phyloP scores from a whole-genome alignment of 345 rosid species.

The Hirschfeldia incana region DNA sequence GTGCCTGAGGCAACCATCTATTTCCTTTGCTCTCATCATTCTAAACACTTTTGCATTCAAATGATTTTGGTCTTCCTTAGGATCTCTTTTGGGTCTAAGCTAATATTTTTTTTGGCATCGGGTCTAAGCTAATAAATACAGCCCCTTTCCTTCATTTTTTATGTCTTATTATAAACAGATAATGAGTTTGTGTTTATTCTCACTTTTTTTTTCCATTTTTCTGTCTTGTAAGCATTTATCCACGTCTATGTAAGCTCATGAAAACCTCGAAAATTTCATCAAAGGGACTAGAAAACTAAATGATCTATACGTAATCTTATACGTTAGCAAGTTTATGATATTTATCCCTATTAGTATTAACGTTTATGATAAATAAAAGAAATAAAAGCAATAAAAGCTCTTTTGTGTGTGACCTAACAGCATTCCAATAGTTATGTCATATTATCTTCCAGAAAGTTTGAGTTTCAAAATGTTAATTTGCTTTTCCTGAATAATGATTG shows the following conservation, averaged over 20 bases:
- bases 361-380: slow-evolving; percentile 7
- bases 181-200: slow-evolving; percentile 31
- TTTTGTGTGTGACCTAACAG: slow-evolving; percentile 10
- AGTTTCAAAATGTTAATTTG: slow-evolving; percentile 8
- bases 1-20: slow-evolving; percentile 38
- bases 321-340: background rate
- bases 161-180: background rate
- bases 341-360: background rate
- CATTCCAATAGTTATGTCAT: background rate
- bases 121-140: slow-evolving; percentile 40
- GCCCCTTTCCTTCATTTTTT: slow-evolving; percentile 15
- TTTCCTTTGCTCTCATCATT: slow-evolving; percentile 39
- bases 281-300: background rate
- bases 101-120: slow-evolving; percentile 3
- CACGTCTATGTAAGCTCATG: slow-evolving; percentile 12
- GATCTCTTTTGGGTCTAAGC: slow-evolving; percentile 40
- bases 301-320: slow-evolving; percentile 1
- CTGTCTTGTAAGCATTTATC: background rate
- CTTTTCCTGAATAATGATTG: slow-evolving; percentile 28
- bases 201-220: slow-evolving; percentile 23
- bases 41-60: slow-evolving; percentile 32
- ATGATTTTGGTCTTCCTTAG: slow-evolving; percentile 32
- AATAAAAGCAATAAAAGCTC: background rate
- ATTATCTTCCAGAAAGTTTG: background rate
- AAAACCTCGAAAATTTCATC: background rate